These are phyloP conservation scores for Tilletia caries DNA, from an alignment of 1,284 basidiomycete genomes.

Conservation along the genomic window DNA sequence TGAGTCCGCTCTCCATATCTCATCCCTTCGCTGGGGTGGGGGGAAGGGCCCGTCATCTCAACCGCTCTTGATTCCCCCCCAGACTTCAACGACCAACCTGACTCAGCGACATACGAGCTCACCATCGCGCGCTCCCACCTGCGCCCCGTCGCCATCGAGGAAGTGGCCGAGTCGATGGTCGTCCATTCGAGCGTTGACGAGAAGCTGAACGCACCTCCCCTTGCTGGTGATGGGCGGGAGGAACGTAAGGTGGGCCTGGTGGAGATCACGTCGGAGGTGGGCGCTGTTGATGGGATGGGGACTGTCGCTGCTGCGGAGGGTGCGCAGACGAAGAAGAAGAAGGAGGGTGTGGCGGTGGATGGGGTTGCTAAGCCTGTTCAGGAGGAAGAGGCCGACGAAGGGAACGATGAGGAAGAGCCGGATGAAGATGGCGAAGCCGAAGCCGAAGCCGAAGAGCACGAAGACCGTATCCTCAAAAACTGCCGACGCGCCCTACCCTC, in stretches of 20 bases:
- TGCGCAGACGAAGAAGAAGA: conserved; percentile 54
- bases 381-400: conserved; percentile 8
- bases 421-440: conserved; percentile 20
- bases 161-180: conserved; percentile 68
- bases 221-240: not conserved
- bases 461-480: conserved; percentile 70
- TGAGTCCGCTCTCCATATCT: conserved; percentile 52
- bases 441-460: conserved; percentile 21
- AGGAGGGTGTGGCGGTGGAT: conserved; percentile 28
- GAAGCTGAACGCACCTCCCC: conserved; percentile 21
- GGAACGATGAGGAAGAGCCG: conserved; percentile 16
- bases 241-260: not conserved
- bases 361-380: not conserved
- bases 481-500: conserved; percentile 63
- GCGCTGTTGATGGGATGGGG: not conserved
- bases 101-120: conserved; percentile 80
- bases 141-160: conserved; percentile 60
- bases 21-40: no score
- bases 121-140: conserved; percentile 63
- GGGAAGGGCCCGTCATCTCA: no score
- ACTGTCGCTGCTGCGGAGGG: no score
- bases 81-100: conserved; percentile 79
- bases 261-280: not conserved
- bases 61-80: no score
- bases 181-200: conserved; percentile 76